These are phyloP conservation scores for Pythium sp. DNA, from an alignment of 352 stramenopile species.

Conservation along the genomic window DNA sequence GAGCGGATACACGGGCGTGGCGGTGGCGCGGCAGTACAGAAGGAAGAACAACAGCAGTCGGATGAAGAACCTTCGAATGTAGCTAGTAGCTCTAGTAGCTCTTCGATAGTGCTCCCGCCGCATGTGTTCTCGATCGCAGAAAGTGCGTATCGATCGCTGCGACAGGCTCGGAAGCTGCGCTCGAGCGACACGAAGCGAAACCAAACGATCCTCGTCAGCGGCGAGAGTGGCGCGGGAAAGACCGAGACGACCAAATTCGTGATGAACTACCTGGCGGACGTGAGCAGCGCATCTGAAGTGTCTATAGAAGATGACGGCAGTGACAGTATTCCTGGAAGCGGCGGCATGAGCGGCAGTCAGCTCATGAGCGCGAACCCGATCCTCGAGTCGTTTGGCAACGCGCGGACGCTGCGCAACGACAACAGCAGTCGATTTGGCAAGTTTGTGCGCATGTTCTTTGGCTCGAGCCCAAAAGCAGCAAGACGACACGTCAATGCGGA, in stretches of 20 bases:
- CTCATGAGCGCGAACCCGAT: slow-evolving; percentile 86
- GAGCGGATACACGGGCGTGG: slow-evolving; percentile 21
- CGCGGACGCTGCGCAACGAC: slow-evolving; percentile 72
- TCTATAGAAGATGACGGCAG: slow-evolving; percentile 14
- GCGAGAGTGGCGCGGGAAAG: slow-evolving; percentile 46
- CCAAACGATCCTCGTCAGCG: slow-evolving; percentile 46
- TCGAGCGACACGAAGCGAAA: slow-evolving; percentile 36
- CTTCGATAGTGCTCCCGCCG: slow-evolving; percentile 37
- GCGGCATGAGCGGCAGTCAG: slow-evolving; percentile 44
- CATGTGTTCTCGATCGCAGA: slow-evolving; percentile 85
- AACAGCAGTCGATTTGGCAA: slow-evolving; percentile 87
- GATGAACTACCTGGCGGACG: slow-evolving; percentile 62
- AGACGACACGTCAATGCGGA: not conserved
- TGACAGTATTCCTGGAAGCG: slow-evolving; percentile 5
- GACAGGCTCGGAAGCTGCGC: slow-evolving; percentile 27
- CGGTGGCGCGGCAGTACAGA: not conserved
- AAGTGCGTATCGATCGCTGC: slow-evolving; percentile 62
- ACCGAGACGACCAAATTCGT: slow-evolving; percentile 70
- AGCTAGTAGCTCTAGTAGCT: slow-evolving; percentile 17
- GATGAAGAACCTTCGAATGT: not conserved
- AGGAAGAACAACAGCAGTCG: not conserved
- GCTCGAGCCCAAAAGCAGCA: slow-evolving; percentile 22
- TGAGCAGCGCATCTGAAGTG: slow-evolving; percentile 17
- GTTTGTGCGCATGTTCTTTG: slow-evolving; percentile 88
- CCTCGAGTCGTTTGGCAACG: slow-evolving; percentile 85